A percentile compares a stretch with the other conserved stretches of the same genome.
These are phyloP conservation scores for Pleurotus ostreatus DNA, from an alignment of 768 basidiomycete species.

Conservation along the genomic window DNA sequence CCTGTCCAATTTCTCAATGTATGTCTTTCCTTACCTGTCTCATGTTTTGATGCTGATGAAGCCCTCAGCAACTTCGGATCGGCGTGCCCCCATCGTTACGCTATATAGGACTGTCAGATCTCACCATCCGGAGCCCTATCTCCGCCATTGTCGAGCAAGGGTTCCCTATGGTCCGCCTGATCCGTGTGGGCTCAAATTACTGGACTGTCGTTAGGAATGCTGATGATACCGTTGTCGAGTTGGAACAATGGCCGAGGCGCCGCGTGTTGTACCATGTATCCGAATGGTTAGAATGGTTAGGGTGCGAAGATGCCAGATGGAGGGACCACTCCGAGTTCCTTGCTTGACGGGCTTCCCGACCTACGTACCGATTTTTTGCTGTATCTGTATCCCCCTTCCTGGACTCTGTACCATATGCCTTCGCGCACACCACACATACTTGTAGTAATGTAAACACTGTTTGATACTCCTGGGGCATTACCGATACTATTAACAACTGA, in stretches of 20 bases:
- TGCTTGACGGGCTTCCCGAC: neutral
- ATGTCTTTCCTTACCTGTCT: constrained; percentile 11
- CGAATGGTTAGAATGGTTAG: constrained; percentile 66
- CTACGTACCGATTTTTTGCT: neutral
- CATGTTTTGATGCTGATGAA: neutral
- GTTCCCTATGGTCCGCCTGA: constrained; percentile 58
- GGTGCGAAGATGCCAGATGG: constrained; percentile 53
- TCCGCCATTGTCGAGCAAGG: constrained; percentile 49
- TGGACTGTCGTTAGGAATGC: constrained; percentile 42
- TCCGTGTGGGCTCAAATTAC: constrained; percentile 48
- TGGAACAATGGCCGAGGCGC: constrained; percentile 53
- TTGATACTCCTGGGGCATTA: too few species aligned
- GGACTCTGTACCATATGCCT: neutral
- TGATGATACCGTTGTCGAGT: constrained; percentile 23
- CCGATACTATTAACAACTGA: too few species aligned
- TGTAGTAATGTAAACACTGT: too few species aligned
- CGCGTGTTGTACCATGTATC: constrained; percentile 45
- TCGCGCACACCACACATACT: too few species aligned
- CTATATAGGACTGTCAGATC: constrained; percentile 54
- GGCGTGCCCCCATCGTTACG: constrained; percentile 51
- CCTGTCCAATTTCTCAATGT: constrained; percentile 39
- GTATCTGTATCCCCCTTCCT: neutral
- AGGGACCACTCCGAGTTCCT: constrained; percentile 6
- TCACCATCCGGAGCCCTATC: constrained; percentile 33
- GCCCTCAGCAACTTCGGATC: constrained; percentile 49